Conservation (phyloP, 768 basidiomycete species). For the Termitomyces eurrhizus region DNA sequence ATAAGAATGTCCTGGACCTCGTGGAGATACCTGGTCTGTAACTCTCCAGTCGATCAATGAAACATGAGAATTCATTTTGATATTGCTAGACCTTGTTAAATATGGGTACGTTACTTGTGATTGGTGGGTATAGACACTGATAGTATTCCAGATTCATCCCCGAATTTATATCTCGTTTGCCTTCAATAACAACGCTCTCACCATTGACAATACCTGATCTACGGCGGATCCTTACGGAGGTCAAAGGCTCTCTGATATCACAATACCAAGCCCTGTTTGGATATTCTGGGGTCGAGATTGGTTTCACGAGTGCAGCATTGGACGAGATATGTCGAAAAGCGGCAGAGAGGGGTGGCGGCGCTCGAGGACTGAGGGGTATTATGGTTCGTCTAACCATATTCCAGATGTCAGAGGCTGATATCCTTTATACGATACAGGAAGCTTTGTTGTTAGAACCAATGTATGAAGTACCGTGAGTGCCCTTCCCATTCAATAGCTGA, state of each 20-base stretch:
- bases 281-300: constrained; percentile 80
- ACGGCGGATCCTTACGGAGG: constrained; percentile 87
- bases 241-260: constrained; percentile 85
- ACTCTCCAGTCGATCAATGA: background rate
- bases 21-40: constrained; percentile 66
- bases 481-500: background rate
- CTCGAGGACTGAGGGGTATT: constrained; percentile 84
- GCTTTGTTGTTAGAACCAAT: constrained; percentile 79
- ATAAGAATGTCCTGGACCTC: constrained; percentile 55
- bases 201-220: constrained; percentile 80
- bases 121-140: constrained; percentile 6
- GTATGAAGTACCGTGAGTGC: constrained; percentile 86
- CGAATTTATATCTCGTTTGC: constrained; percentile 92
- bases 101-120: constrained; percentile 52
- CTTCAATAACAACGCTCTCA: constrained; percentile 81
- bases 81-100: constrained; percentile 65
- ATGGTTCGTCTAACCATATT: constrained; percentile 48
- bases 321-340: constrained; percentile 81
- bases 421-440: constrained; percentile 48
- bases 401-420: background rate
- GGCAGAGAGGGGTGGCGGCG: constrained; percentile 80
- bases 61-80: background rate
- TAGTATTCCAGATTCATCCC: constrained; percentile 67
- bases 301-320: constrained; percentile 79
- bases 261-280: constrained; percentile 86